Base-by-base conservation (phyloP, 495 filamentous ascomycete species). In the Achaetomiella virescens region DNA sequence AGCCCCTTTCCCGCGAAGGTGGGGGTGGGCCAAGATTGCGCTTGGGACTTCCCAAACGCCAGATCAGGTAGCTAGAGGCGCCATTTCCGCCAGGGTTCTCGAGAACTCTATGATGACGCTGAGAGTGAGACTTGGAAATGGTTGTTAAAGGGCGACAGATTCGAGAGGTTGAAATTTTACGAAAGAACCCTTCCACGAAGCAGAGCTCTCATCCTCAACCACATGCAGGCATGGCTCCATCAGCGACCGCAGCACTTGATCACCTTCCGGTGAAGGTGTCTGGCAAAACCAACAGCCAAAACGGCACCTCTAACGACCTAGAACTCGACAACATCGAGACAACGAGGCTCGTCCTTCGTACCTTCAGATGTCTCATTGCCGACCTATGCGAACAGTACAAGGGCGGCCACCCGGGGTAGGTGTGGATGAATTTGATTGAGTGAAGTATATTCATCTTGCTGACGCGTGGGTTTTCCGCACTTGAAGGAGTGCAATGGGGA, bases 401-500 rank as follows among this genome's bases (percentile, higher is more conserved):
- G 44, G 44, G 44, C 11, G 44, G 44, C 25, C 44, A 47, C 25
- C 44, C 44, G 3, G 44, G 44, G 41, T 24, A 44, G 25, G 41
- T 44, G 8, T 10, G 11, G 11, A 24, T 8, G 12, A 10, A 15
- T n/a, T 12, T 10, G 15, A 15, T 38, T 3, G 3, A 38, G 11
- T 5, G 3, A n/a, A 15, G 15, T 10, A 5, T 4, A 4, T 12
- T n/a, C 15, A 38, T 10, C 4, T 10, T 12, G 21, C 38, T 41
- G 18, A 41, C 38, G 15, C 38, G 2, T 41, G n/a, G n/a, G n/a
- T n/a, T n/a, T n/a, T n/a, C n/a, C n/a, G n/a, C n/a, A 14, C 8
- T 40, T 40, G 12, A 20, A 44, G 41, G 24, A 17, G 44, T 17
- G 44, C 44, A 14, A 80, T 82, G 52, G 79, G 79, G 5, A 81